Evolutionary conservation across 2,329 filamentous ascomycete genomes (phyloP).

Genomic region (Plenodomus biglobosus): DNA sequence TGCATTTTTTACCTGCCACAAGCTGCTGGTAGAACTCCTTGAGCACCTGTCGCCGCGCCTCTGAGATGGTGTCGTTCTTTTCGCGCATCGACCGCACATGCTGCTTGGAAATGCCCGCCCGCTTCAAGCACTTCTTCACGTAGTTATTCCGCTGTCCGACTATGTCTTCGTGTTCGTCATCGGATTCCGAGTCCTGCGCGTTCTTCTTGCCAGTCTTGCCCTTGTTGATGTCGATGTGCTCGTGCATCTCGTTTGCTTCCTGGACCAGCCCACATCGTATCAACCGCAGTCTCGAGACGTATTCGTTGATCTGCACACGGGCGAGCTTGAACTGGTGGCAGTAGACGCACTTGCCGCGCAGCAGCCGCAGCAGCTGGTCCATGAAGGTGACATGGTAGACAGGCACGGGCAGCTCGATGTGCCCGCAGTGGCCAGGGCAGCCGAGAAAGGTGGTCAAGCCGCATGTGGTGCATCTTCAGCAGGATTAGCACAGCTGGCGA

Average conservation of each 20-base stretch:
- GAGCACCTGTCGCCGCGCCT: slow-evolving; percentile 73
- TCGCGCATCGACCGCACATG: slow-evolving; percentile 53
- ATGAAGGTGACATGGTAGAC: slow-evolving; percentile 98
- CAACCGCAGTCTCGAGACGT: slow-evolving; percentile 79
- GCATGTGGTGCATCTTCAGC: slow-evolving; percentile 83
- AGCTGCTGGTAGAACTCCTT: slow-evolving; percentile 80
- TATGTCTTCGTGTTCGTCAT: slow-evolving; percentile 63
- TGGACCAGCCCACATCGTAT: slow-evolving; percentile 80
- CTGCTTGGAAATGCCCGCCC: slow-evolving; percentile 52
- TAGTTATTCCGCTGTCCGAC: slow-evolving; percentile 64
- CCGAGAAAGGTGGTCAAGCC: slow-evolving; percentile 71
- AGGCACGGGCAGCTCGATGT: slow-evolving; percentile 90
- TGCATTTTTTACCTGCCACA: slow-evolving; percentile 68
- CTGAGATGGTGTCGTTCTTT: slow-evolving; percentile 82
- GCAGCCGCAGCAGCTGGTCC: slow-evolving; percentile 82
- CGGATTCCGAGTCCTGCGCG: slow-evolving; percentile 58
- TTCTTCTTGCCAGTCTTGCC: slow-evolving; percentile 35
- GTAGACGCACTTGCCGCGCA: slow-evolving; percentile 86
- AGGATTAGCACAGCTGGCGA: slow-evolving; percentile 9
- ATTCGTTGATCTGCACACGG: slow-evolving; percentile 74
- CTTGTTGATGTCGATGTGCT: slow-evolving; percentile 49
- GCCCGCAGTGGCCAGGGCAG: slow-evolving; percentile 91
- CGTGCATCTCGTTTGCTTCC: slow-evolving; percentile 59
- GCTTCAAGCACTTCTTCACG: slow-evolving; percentile 70
- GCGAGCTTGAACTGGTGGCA: slow-evolving; percentile 83